Evolutionary conservation across 2,329 filamentous ascomycete genomes (phyloP).

Genomic region (Botryotinia narcissicola): DNA sequence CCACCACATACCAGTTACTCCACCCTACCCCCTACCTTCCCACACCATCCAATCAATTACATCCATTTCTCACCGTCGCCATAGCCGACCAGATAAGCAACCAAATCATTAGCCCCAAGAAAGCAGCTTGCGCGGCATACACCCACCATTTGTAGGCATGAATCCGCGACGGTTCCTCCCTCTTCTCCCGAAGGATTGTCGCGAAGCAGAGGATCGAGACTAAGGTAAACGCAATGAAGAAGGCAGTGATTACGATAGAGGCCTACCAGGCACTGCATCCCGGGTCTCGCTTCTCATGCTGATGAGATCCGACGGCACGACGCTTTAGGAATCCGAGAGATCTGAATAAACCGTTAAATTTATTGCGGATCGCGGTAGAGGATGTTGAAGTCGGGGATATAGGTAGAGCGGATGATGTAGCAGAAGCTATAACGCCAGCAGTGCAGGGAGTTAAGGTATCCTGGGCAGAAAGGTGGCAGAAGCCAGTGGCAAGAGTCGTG

Average conservation of each 20-base stretch:
- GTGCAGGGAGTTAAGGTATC: neutral
- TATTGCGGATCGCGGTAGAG: neutral
- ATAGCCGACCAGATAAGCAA: neutral
- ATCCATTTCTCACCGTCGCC: neutral
- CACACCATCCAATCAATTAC: neutral
- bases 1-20: neutral
- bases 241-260: neutral
- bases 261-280: neutral
- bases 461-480: neutral
- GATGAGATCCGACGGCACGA: neutral
- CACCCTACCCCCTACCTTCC: neutral
- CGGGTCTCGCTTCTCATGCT: neutral
- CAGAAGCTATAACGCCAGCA: neutral
- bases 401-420: neutral
- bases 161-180: neutral
- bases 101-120: neutral
- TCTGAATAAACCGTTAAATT: neutral
- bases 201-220: neutral
- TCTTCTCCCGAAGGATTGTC: neutral
- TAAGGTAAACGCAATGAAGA: neutral
- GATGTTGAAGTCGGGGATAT: neutral
- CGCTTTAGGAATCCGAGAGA: neutral
- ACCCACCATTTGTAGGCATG: conserved; percentile 4
- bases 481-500: neutral
- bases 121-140: neutral